Conservation (phyloP, 192 early-diverging fungal genomes). For the Umbelopsis isabellina region DNA sequence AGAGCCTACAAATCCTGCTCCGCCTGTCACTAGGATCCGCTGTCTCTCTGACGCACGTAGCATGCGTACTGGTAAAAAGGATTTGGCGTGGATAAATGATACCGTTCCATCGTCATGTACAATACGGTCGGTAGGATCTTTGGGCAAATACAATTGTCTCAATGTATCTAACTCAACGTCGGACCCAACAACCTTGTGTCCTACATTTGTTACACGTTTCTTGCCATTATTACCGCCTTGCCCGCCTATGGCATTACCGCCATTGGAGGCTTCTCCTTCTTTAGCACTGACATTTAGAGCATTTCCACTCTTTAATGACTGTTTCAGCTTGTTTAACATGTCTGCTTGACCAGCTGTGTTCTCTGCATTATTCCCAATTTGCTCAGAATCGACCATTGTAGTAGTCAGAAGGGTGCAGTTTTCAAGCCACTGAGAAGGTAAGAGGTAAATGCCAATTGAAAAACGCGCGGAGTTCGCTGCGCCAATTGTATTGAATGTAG, state of each 20-base stretch:
- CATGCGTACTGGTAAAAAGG: constrained; percentile 62
- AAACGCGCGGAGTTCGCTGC: neutral
- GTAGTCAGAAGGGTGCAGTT: neutral
- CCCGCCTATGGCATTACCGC: neutral
- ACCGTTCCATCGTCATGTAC: constrained; percentile 43
- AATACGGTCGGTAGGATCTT: constrained; percentile 26
- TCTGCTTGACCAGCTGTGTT: neutral
- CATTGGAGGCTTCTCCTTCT: neutral
- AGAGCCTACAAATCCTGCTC: constrained; percentile 87
- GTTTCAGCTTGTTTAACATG: neutral
- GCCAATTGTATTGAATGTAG: too few species aligned
- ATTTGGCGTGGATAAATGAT: constrained; percentile 43
- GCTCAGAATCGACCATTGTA: neutral
- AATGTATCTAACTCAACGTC: constrained; percentile 34
- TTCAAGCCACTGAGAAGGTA: neutral
- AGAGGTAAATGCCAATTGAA: neutral
- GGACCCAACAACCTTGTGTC: constrained; percentile 41
- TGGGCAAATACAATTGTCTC: constrained; percentile 45
- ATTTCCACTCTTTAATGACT: neutral
- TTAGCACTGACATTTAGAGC: neutral
- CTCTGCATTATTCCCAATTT: neutral
- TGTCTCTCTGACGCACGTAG: constrained; percentile 58
- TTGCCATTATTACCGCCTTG: neutral
- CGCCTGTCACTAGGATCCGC: constrained; percentile 82
- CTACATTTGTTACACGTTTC: constrained; percentile 31